Evolutionary conservation across 208 protist species (phyloP), one percentile per base, ranked within the genome.

Genomic region (Trypanosoma boissoni): DNA sequence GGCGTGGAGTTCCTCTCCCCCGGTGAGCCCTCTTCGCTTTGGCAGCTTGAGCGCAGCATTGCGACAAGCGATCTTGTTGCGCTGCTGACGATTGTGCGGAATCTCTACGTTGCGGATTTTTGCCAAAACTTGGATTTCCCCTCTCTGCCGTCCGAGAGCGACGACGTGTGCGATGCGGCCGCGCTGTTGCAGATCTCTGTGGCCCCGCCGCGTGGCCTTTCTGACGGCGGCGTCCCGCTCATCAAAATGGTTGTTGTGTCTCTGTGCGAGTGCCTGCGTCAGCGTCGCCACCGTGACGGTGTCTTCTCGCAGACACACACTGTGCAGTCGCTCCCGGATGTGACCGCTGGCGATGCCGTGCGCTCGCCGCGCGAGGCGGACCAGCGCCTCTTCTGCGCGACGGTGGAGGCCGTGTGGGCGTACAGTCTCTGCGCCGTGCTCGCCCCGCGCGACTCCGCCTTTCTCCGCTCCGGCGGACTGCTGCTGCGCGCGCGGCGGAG

Each of bases 61-160:
- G 14, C 39, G 28, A 64, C 50, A 1, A 63, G 55, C 26, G 37
- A 43, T 29, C 21, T 64, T 53, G 57, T 71, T 18, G 36, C 50
- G 5, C 50, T 64, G 32, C 39, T 71, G 9, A 71, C 64, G 8
- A 44, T 59, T 1, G 64, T 71, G 28, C 56, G 64, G 5, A 64
- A 71, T 43, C n/a, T 28, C 23, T 71, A 64, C 27, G 32, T 71
- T 21, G 50, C 44, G 10, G 24, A 42, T 45, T 20, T 71, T 44
- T 27, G 12, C 12, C 34, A 12, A 39, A 6, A 39, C 6, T 6
- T 12, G 8, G 34, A 39, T 12, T 6, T 12, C 8, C 6, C 34
- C 8, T 6, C 12, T 39, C 8, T 39, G 34, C 12, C 34, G 34
- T 6, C 12, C 8, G 12, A 12, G 12, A 39, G 12, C 12, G 34